Conservation (phyloP, 305 asterid species). For the Fraxinus latifolia region DNA sequence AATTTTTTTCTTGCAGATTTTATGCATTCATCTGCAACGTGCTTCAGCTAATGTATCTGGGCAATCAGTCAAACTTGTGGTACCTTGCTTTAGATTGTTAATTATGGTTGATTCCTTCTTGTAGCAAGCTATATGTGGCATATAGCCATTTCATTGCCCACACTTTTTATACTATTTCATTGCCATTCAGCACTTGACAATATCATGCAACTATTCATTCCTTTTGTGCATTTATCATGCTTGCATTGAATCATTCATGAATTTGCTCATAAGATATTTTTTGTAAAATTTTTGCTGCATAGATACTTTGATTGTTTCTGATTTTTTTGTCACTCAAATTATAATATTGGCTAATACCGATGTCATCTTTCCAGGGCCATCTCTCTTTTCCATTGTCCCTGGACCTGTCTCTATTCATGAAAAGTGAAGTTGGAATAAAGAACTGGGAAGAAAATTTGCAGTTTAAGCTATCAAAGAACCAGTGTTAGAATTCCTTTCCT, state of each 20-base stretch:
- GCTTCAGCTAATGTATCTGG: conserved; percentile 75
- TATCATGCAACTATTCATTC: conserved; percentile 10
- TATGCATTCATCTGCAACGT: conserved; percentile 87
- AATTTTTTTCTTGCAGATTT: conserved; percentile 57
- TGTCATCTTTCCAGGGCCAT: conserved; percentile 56
- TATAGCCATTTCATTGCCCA: neutral
- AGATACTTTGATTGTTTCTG: neutral
- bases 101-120: neutral
- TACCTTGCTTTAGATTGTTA: conserved; percentile 23
- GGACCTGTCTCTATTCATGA: conserved; percentile 56
- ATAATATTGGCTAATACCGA: neutral
- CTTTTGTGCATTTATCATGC: conserved; percentile 11
- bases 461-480: conserved; percentile 23
- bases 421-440: conserved; percentile 45
- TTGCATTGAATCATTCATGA: neutral
- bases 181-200: neutral
- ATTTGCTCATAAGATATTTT: neutral
- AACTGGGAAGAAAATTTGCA: conserved; percentile 30
- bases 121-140: neutral
- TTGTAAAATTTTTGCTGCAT: neutral
- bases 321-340: neutral
- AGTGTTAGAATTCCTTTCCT: conserved; percentile 24
- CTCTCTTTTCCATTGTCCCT: conserved; percentile 63
- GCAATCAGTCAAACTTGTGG: conserved; percentile 70
- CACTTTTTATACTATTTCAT: neutral